Conservation (phyloP, 768 basidiomycete genomes). For the Suillus cothurnatus region DNA sequence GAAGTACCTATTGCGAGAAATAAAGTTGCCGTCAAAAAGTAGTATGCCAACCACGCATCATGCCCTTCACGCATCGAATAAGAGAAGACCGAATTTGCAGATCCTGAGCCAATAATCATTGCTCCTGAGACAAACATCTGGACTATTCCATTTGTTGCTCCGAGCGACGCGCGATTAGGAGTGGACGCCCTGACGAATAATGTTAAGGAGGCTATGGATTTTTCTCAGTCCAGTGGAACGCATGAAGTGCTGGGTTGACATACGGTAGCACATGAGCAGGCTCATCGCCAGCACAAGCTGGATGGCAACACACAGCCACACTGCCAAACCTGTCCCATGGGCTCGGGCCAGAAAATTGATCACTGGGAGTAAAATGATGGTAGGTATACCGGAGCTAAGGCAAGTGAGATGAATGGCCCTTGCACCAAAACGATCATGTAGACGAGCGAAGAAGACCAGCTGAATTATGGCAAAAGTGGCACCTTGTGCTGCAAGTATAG, state of each 20-base stretch:
- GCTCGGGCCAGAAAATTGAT: not conserved
- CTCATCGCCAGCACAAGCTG: conserved; percentile 40
- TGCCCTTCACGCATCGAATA: not conserved
- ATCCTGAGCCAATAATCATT: not conserved
- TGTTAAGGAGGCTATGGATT: not conserved
- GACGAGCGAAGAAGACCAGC: conserved; percentile 58
- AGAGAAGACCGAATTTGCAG: not conserved
- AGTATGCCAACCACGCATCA: not conserved
- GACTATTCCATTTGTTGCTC: not conserved
- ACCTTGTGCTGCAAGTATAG: conserved; percentile 26
- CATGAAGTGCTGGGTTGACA: not conserved
- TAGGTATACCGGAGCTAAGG: not conserved
- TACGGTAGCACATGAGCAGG: not conserved
- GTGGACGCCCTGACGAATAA: not conserved
- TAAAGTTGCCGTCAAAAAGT: not conserved
- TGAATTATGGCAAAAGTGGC: conserved; percentile 48
- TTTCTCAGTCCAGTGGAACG: not conserved
- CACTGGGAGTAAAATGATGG: not conserved
- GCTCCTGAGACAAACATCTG: not conserved
- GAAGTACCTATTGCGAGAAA: not conserved
- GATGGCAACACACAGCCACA: conserved; percentile 53
- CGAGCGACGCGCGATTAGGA: not conserved
- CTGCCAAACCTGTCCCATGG: conserved; percentile 8
- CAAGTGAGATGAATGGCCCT: not conserved
- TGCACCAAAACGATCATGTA: conserved; percentile 59